Percentiles rank a stretch among this genome's conserved stretches.
Evolutionary conservation across 2,329 filamentous ascomycete species (phyloP).

Genomic region (Epichloe elymi): DNA sequence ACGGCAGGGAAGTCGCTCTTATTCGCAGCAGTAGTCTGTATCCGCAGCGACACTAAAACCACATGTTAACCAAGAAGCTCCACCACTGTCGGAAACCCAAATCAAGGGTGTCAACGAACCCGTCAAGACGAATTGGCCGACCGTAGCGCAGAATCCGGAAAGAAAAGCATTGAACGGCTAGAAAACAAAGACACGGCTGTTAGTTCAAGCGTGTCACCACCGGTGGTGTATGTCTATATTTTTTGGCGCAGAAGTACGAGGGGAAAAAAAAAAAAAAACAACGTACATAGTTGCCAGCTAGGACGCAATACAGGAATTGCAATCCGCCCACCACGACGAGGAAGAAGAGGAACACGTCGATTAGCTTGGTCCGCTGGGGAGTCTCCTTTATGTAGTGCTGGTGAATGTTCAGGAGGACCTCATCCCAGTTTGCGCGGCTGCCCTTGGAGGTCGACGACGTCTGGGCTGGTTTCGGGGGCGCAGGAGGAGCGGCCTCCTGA

Average conservation of each 20-base stretch:
- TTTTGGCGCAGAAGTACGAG: no score
- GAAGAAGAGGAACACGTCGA: slow-evolving; percentile 85
- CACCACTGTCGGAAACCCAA: neutral
- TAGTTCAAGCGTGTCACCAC: slow-evolving; percentile 6
- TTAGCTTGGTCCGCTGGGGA: slow-evolving; percentile 78
- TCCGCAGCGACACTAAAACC: slow-evolving; percentile 53
- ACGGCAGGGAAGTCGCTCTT: slow-evolving; percentile 63
- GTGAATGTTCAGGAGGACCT: slow-evolving; percentile 59
- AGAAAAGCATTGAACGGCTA: slow-evolving; percentile 99
- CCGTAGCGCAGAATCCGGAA: slow-evolving; percentile 83
- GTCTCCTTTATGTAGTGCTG: slow-evolving; percentile 69
- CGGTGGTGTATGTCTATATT: neutral
- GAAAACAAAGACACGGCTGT: neutral
- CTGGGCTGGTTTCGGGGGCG: neutral
- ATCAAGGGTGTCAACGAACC: slow-evolving; percentile 36
- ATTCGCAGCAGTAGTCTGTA: slow-evolving; percentile 81
- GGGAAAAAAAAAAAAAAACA: neutral
- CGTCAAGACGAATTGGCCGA: slow-evolving; percentile 95
- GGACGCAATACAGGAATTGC: slow-evolving; percentile 85
- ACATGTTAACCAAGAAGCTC: neutral
- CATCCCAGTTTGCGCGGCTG: slow-evolving; percentile 29
- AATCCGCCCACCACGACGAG: slow-evolving; percentile 73
- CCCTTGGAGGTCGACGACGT: slow-evolving; percentile 8
- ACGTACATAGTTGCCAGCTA: slow-evolving; percentile 90
- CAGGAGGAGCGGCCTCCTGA: neutral